Base-by-base conservation (phyloP, 2,329 filamentous ascomycete genomes). In the Penicillium sp. region DNA sequence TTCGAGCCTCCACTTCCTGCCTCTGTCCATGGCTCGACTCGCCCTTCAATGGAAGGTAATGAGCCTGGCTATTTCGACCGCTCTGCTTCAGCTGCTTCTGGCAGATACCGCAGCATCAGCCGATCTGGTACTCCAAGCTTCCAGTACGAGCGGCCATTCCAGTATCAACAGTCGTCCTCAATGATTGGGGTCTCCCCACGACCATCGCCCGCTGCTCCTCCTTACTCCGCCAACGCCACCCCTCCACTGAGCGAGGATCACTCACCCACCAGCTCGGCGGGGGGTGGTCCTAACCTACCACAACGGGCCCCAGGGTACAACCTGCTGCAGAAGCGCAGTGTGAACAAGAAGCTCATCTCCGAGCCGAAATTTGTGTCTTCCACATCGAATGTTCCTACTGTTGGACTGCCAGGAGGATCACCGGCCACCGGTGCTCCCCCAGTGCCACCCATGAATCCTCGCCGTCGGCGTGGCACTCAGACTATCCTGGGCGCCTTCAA, bases 341-440 rank as follows among this genome's bases (percentile, higher is more conserved):
- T 85, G 42, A 78, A 78, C 54, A 86, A 86, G 66, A 71, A 74
- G 10, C 77, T 80, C 49, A 86, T 86, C 43, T 83, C 81, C 2
- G 82, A 85, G 58, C 82, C 82, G 0, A 75, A 70, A 3, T 72
- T 76, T 42, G 62, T 76, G 8, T 75, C 73, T 4, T 71, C 74
- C 8, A 84, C 81, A 3, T 81, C 78, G 2, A 78, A 79, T 39
- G 75, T 83, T 25, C 80, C 82, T 40, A 78, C 78, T 0, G 72
- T 83, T 31, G 78, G 78, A 31, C 72, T 84, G 9, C 80, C 81
- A 12, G 62, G 75, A n/a, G 78, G 78, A 25, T 77, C 78, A 1
- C 78, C 75, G 42, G 73, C 72, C 56, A 65, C 68, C 56, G 65
- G 68, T n/a, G 66, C 73, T 1, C 79, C 80, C 9, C 79, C 81